Evolutionary conservation across 257 asterid genomes (phyloP).

Genomic region (Przewalskia tangutica): DNA sequence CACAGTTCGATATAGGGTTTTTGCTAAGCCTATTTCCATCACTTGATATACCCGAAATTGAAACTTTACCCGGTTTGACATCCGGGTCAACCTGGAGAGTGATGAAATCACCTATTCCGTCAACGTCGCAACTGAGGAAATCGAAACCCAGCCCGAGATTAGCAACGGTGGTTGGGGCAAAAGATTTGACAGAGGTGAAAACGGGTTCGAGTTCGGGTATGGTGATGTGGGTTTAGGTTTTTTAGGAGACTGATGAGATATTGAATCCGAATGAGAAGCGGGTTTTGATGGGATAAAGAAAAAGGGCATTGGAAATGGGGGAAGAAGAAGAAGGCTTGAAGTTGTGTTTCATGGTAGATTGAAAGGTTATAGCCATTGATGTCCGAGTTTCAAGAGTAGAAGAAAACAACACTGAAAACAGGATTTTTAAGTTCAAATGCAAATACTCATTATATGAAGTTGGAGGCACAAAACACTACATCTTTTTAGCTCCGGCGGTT

Average conservation of each 20-base stretch:
- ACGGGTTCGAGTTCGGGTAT: conserved; percentile 56
- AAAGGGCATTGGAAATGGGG: not conserved
- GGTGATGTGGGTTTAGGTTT: conserved; percentile 36
- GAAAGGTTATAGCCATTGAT: not conserved
- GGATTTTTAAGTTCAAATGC: not conserved
- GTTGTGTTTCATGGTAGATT: not conserved
- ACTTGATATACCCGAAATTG: conserved; percentile 55
- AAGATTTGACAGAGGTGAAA: conserved; percentile 50
- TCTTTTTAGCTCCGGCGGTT: no score
- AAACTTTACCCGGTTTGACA: conserved; percentile 52
- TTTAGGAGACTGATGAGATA: not conserved
- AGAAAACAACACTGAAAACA: not conserved
- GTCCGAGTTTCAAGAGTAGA: not conserved
- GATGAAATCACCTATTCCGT: conserved; percentile 72
- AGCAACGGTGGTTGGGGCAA: conserved; percentile 79
- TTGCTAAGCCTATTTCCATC: conserved; percentile 45
- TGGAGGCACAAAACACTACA: no score
- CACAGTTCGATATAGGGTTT: conserved; percentile 76
- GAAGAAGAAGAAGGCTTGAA: not conserved
- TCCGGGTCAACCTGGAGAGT: conserved; percentile 41
- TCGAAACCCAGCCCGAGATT: conserved; percentile 85
- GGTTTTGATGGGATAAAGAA: not conserved
- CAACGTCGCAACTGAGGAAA: conserved; percentile 79
- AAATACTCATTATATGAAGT: no score
- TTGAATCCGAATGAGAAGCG: not conserved